Evolutionary conservation across 306 rosid genomes (phyloP).

Genomic region (Trifolium pratense): DNA sequence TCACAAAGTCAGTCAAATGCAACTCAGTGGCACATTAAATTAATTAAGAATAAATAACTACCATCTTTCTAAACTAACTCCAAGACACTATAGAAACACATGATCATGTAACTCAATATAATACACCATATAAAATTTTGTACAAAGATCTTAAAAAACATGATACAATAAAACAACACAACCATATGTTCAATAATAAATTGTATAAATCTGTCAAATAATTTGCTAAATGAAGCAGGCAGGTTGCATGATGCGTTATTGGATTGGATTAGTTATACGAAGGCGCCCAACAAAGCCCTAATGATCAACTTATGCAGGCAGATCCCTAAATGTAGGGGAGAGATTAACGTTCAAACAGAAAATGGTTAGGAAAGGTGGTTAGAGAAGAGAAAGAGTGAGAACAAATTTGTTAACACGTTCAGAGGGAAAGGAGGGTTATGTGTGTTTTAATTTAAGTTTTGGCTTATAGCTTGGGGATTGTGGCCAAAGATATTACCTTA

Average conservation of each 20-base stretch:
- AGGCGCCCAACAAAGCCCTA: neutral
- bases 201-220: constrained; percentile 16
- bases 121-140: constrained; percentile 24
- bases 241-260: constrained; percentile 14
- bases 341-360: neutral
- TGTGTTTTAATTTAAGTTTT: neutral
- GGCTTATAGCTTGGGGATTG: neutral
- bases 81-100: constrained; percentile 24
- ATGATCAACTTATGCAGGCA: neutral
- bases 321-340: neutral
- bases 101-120: constrained; percentile 27
- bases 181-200: neutral
- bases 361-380: neutral
- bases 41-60: constrained; percentile 28
- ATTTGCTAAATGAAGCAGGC: constrained; percentile 18
- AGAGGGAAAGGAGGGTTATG: neutral
- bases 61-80: constrained; percentile 34
- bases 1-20: constrained; percentile 44
- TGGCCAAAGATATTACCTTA: neutral
- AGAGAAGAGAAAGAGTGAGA: neutral
- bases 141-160: neutral
- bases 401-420: neutral
- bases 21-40: constrained; percentile 27
- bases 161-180: constrained; percentile 23
- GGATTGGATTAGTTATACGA: neutral